Evolutionary conservation across 2,329 filamentous ascomycete genomes (phyloP), one percentile per base, ranked within the genome.

Genomic region (Niveomyces coronatus): DNA sequence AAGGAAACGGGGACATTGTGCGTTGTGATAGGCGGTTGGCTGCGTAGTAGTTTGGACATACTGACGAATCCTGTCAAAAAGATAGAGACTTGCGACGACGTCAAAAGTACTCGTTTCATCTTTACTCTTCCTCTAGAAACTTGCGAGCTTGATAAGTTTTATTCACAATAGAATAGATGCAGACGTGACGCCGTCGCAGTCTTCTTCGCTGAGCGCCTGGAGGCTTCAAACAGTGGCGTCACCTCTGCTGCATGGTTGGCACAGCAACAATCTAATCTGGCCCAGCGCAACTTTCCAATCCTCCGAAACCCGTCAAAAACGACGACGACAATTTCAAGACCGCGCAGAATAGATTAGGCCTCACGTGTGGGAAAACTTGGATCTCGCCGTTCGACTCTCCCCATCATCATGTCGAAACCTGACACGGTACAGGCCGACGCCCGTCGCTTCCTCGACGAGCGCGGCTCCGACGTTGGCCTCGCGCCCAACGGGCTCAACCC

Each of bases 401-500:
- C n/a, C n/a, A n/a, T 8, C 17, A 29, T 19, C 51, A 61, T 60
- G 52, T 48, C 52, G 19, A 67, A 65, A 44, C 56, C 61, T 45
- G 55, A 70, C 20, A 62, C 53, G 76, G 87, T 66, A 60, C 79
- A 80, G 57, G 87, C 87, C 54, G 87, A 94, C 58, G 86, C 85
- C 61, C 71, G 73, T 46, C 72, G 70, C 50, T 81, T 94, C 58
- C 82, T 96, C 56, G 89, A 96, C 64, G 86, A 94, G 64, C 84
- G 89, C 50, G 89, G 89, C 56, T 84, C 85, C 55, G 70, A 67
- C 10, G 84, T 80, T 31, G 63, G 78, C 24, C 74, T 93, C 16
- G 80, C 91, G 45, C 87, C 76, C 42, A 81, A 89, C 57, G 87
- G 87, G 44, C 82, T 93, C 53, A 95, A 95, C 64, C 89, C 89